Evolutionary conservation across 225 moss, liverwort and hornwort genomes (phyloP), one percentile per base, ranked within the genome.

Genomic region (Polytrichum formosum): DNA sequence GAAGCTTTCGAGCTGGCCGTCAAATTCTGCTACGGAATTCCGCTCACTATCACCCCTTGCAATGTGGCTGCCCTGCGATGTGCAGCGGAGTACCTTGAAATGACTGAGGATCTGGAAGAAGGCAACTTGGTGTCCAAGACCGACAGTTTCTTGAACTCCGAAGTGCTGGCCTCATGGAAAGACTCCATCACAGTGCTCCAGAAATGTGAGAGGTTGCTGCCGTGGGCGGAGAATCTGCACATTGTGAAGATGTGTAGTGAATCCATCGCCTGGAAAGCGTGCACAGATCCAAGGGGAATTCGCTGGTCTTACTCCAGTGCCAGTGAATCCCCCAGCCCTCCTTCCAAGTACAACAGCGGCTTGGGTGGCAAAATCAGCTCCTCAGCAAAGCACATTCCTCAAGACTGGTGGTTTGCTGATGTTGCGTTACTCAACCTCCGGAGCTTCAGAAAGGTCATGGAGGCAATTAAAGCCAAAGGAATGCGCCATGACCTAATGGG

Each of bases 331-430:
- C 83, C 87, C 20, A 89, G 80, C 25, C 70, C 70, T 68, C 78
- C 66, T 69, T 90, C 68, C 59, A 80, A 76, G 21, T 35, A 65
- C 53, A 68, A 72, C 25, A 58, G 6, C 23, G 58, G 58, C 7
- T 70, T 70, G n/a, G 79, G 78, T 0, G 75, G 69, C 6, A 80
- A 80, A 61, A 70, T 70, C 56, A 77, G 76, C 63, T 73, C 70
- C 4, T 67, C 79, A 1, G 76, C 85, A 7, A 81, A 82, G 56
- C 82, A 83, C 27, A 78, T 85, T 6, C 84, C 91, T 1, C 88
- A 81, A 29, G 96, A 96, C 70, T 96, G 96, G 96, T 96, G 96
- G 96, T 78, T 93, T 65, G 70, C 84, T 30, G 96, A 96, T 31
- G 78, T 96, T 27, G 84, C 87, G 7, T 79, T 81, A 9, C 85